These are phyloP conservation scores for Monilinia vaccinii-corymbosi DNA, from an alignment of 2,329 filamentous ascomycete genomes.

Conservation along the genomic window DNA sequence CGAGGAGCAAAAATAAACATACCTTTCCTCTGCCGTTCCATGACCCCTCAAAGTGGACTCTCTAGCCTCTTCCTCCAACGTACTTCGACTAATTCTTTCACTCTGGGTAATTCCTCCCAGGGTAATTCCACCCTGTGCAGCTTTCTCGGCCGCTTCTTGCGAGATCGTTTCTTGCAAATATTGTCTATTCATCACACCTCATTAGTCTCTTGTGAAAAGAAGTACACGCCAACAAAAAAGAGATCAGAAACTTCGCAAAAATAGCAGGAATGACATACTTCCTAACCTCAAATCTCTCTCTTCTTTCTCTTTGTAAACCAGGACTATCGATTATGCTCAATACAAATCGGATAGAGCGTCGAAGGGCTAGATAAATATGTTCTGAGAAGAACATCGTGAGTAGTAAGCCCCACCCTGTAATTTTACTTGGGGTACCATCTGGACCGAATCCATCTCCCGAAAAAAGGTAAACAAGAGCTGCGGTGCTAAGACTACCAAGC, in stretches of 20 bases:
- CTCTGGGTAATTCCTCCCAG: conserved; percentile 41
- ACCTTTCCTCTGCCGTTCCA: conserved; percentile 46
- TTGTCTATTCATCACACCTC: conserved; percentile 16
- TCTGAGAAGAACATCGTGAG: conserved; percentile 78
- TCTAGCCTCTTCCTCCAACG: conserved; percentile 55
- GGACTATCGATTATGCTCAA: conserved; percentile 78
- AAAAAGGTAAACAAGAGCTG: conserved; percentile 86
- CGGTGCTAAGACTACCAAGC: conserved; percentile 81
- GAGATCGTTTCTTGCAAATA: conserved; percentile 61
- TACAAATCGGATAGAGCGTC: conserved; percentile 61
- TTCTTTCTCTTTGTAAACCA: conserved; percentile 75
- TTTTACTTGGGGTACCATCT: conserved; percentile 56
- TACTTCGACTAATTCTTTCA: conserved; percentile 55
- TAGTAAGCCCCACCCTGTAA: conserved; percentile 73
- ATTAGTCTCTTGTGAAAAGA: neutral
- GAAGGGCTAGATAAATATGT: conserved; percentile 76
- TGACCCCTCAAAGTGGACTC: conserved; percentile 40
- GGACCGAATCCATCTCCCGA: conserved; percentile 57
- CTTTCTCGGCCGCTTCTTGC: conserved; percentile 42
- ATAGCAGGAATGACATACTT: conserved; percentile 46
- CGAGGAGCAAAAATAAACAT: neutral
- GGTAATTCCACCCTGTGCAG: conserved; percentile 38
- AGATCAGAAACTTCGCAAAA: neutral
- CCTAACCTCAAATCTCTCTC: conserved; percentile 70
- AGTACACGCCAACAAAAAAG: neutral